Evolutionary conservation across 306 rosid species (phyloP), one percentile per base, ranked within the genome.

Genomic region (Astragalus glycyphyllos): DNA sequence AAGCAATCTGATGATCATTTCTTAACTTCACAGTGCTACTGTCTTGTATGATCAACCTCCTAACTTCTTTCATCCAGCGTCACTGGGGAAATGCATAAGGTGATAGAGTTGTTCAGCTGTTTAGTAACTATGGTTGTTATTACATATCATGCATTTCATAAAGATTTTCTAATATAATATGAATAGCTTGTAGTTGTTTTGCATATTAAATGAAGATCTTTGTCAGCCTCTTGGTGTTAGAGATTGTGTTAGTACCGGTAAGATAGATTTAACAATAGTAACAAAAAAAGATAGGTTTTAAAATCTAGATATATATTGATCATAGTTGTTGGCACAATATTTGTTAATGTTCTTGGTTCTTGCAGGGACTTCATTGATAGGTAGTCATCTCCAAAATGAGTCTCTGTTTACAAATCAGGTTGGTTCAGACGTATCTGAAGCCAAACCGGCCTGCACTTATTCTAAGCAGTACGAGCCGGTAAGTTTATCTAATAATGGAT

Each of bases 391-490:
- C 69, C 85, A 60, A 76, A 77, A 82, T 58, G 92, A 86, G 74
- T 80, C 84, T 50, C 40, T 89, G 9, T 90, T 87, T 77, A 84
- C 95, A 23, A 63, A 77, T 37, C 79, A 84, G 66, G 84, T 68
- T 69, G 88, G 80, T 61, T 53, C 79, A n/a, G 67, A 63, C 73
- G 62, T 84, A 80, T 26, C 76, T 69, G 79, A 94, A 87, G 79
- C 85, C 85, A 78, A 86, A 80, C 80, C 80, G 96, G 44, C 92
- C 98, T 10, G 95, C 97, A 54, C 88, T 94, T 72, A 83, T 94
- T 56, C 92, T 94, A 72, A 94, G 98, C 92, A 90, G 98, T 71
- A 94, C 98, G 7, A 94, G 98, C 84, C 90, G 98, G 98, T 90
- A 57, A 76, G 88, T 62, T 65, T 38, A 38, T 65, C 60, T 34